Conservation (phyloP, 768 basidiomycete species). For the Tulasnella sp. region DNA sequence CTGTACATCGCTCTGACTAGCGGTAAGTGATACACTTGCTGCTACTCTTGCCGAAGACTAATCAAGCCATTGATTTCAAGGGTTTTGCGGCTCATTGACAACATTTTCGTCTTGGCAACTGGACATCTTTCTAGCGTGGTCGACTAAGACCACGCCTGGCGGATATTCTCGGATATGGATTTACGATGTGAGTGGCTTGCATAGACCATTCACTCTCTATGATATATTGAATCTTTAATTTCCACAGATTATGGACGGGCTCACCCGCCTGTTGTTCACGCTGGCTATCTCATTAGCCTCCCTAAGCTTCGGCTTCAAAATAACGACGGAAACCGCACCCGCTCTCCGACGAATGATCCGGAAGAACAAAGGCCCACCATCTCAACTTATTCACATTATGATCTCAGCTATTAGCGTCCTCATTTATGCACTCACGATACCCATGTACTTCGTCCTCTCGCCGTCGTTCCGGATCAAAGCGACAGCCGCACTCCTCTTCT, state of each 20-base stretch:
- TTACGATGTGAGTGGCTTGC: conserved; percentile 55
- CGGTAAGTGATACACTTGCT: conserved; percentile 45
- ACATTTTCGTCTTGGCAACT: conserved; percentile 96
- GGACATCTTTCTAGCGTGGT: conserved; percentile 81
- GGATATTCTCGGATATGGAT: conserved; percentile 59
- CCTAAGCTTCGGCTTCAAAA: conserved; percentile 65
- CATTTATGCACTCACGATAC: conserved; percentile 69
- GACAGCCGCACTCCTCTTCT: conserved; percentile 83
- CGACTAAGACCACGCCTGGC: conserved; percentile 51
- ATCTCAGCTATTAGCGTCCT: conserved; percentile 57
- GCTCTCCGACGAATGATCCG: conserved; percentile 36
- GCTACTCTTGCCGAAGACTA: not conserved
- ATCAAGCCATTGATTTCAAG: conserved; percentile 34
- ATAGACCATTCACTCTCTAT: conserved; percentile 14
- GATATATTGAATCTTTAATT: not conserved
- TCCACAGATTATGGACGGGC: conserved; percentile 62
- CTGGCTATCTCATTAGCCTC: conserved; percentile 72
- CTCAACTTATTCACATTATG: conserved; percentile 47
- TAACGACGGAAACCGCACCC: conserved; percentile 49
- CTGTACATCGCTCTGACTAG: conserved; percentile 86
- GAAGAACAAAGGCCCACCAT: conserved; percentile 40
- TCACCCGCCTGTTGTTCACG: conserved; percentile 76
- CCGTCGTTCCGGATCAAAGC: conserved; percentile 66
- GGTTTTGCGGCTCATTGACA: conserved; percentile 96
- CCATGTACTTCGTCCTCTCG: conserved; percentile 74